Conservation (phyloP, 371 early-diverging fungal species). For the Circinella umbellata region DNA sequence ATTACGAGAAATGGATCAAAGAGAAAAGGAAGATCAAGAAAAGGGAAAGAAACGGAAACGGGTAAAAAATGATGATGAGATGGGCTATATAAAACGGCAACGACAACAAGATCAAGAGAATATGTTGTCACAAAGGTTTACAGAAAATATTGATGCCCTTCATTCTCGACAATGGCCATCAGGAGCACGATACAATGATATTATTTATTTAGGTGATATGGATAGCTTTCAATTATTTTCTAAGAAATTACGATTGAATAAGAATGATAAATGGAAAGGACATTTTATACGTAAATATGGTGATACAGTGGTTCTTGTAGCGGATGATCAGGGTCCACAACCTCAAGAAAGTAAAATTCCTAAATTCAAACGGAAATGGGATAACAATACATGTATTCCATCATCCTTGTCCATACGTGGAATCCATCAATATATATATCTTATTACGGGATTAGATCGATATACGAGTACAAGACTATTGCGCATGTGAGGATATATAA, state of each 20-base stretch:
- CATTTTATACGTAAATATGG: constrained; percentile 46
- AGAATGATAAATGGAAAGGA: constrained; percentile 31
- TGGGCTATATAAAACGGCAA: not conserved
- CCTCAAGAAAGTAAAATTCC: constrained; percentile 12
- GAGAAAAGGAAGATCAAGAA: constrained; percentile 4
- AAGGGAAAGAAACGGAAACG: constrained; percentile 4
- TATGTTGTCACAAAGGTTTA: not conserved
- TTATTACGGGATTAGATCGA: constrained; percentile 42
- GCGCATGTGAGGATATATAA: constrained; percentile 36
- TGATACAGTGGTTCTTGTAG: constrained; percentile 42
- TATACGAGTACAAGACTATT: constrained; percentile 44
- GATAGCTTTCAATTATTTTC: constrained; percentile 49
- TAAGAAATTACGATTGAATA: constrained; percentile 42
- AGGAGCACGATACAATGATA: constrained; percentile 31
- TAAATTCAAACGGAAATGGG: constrained; percentile 4
- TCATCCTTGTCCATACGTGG: not conserved
- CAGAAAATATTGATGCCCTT: constrained; percentile 14
- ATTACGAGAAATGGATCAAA: constrained; percentile 6
- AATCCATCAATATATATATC: constrained; percentile 44
- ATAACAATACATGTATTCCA: constrained; percentile 9
- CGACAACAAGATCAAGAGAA: not conserved
- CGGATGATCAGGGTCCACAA: constrained; percentile 22
- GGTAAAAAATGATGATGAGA: too few species aligned
- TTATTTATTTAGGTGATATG: constrained; percentile 49
- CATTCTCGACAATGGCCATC: constrained; percentile 24